These are phyloP conservation scores for Neurospora sublineolata DNA, from an alignment of 495 filamentous ascomycete species.

Conservation along the genomic window DNA sequence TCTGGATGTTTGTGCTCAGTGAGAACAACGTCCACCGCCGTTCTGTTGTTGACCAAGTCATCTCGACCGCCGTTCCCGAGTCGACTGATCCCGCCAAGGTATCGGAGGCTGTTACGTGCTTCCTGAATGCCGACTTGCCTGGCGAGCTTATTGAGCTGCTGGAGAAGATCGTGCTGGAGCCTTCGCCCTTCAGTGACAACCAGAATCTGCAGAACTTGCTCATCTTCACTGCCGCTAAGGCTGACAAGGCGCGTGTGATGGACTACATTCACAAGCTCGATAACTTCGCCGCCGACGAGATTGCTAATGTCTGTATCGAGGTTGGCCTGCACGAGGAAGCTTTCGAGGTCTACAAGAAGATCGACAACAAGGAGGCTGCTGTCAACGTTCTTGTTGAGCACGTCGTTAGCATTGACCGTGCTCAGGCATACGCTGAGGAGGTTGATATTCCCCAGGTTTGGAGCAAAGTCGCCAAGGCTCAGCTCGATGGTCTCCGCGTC, in stretches of 20 bases:
- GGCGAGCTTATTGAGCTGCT: constrained; percentile 92
- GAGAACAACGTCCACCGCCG: constrained; percentile 90
- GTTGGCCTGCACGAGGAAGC: constrained; percentile 94
- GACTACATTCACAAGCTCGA: constrained; percentile 89
- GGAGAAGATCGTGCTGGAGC: constrained; percentile 98
- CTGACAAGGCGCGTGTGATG: constrained; percentile 91
- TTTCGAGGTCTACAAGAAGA: constrained; percentile 98
- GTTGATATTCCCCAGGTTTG: constrained; percentile 96
- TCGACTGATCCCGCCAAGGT: constrained; percentile 91
- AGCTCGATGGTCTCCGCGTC: constrained; percentile 90
- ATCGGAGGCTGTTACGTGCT: constrained; percentile 85
- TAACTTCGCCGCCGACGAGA: constrained; percentile 83
- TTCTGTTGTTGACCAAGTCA: constrained; percentile 91
- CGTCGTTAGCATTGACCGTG: constrained; percentile 95
- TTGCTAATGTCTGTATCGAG: constrained; percentile 84
- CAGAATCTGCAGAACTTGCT: constrained; percentile 90
- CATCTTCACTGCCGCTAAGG: constrained; percentile 94
- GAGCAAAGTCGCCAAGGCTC: constrained; percentile 97
- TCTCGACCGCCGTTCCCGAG: constrained; percentile 91
- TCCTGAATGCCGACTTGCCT: constrained; percentile 81
- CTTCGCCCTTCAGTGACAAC: constrained; percentile 94
- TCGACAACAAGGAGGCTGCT: constrained; percentile 74
- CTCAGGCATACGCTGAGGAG: constrained; percentile 91
- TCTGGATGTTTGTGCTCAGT: constrained; percentile 91
- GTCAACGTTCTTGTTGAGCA: constrained; percentile 92